A percentile compares a stretch with the other conserved stretches of the same genome.
phyloP scores from a whole-genome alignment of 768 basidiomycete genomes.

The Auriscalpium orientale region DNA sequence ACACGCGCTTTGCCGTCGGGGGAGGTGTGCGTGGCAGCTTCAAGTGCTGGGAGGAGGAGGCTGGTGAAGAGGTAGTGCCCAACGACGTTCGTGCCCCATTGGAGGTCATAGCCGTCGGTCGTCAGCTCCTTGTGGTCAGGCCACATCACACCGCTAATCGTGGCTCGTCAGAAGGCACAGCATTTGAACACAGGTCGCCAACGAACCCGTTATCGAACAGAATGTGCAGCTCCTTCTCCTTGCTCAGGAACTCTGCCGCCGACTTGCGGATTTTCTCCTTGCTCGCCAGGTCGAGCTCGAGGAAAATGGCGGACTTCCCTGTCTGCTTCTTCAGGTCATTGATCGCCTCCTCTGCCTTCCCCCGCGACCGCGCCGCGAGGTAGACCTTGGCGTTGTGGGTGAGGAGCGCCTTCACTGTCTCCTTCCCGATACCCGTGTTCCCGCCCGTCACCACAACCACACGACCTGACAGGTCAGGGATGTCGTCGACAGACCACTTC shows the following conservation, averaged over 20 bases:
- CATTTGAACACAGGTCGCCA: not conserved
- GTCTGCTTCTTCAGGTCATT: slow-evolving; percentile 24
- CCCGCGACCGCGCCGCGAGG: slow-evolving; percentile 23
- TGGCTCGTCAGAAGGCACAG: no score
- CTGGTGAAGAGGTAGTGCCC: slow-evolving; percentile 39
- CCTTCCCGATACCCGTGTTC: slow-evolving; percentile 23
- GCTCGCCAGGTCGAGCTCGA: slow-evolving; percentile 23
- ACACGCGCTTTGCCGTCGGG: slow-evolving; percentile 32
- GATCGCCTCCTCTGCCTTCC: slow-evolving; percentile 24
- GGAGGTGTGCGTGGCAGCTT: slow-evolving; percentile 26
- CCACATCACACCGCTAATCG: slow-evolving; percentile 18
- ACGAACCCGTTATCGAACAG: slow-evolving; percentile 18
- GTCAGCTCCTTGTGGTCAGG: slow-evolving; percentile 16
- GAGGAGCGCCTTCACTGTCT: not conserved
- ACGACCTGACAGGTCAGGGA: slow-evolving; percentile 1
- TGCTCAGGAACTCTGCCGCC: slow-evolving; percentile 17
- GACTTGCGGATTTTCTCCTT: slow-evolving; percentile 17
- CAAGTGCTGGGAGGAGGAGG: slow-evolving; percentile 35
- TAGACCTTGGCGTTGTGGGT: slow-evolving; percentile 22
- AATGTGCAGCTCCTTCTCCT: slow-evolving; percentile 13
- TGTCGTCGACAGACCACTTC: not conserved
- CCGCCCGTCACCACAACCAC: slow-evolving; percentile 1
- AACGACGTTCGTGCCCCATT: slow-evolving; percentile 11
- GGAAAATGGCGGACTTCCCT: slow-evolving; percentile 25
- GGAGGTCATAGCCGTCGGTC: slow-evolving; percentile 20